Evolutionary conservation across 192 early-diverging fungal genomes (phyloP), one percentile per base, ranked within the genome.

Genomic region (Umbelopsis ramanniana): DNA sequence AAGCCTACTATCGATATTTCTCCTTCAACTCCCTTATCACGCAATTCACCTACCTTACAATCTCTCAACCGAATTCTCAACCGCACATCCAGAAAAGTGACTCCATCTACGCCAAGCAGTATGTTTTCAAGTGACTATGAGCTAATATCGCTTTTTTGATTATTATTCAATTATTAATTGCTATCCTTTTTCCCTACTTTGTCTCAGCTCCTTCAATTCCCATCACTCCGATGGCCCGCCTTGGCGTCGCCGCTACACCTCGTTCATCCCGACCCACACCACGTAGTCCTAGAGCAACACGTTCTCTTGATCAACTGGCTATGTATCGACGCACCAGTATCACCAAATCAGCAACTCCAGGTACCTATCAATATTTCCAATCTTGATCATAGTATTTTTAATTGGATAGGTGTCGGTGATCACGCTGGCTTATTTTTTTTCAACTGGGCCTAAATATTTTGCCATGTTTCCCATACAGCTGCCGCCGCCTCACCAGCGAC

Each of bases 201-300:
- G 29, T 29, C 33, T 7, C 33, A 63, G 57, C 57, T 22, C 57
- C 57, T 19, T 63, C 57, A 19, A 29, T 63, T n/a, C 57, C 57
- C 19, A 63, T 63, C 57, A 63, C 57, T 63, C 57, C 57, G 57
- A 63, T 63, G 57, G 57, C 57, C 33, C 57, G 57, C 57, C 57
- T 63, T 37, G 57, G 57, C 33, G 57, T 63, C 29, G 26, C 57
- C 17, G 26, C 57, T 14, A 63, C 57, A 63, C 57, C 57, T 63
- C 57, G 57, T 63, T 37, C 57, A 37, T 63, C 57, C 7, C 57
- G 57, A 29, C 33, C 57, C 11, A 63, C 57, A n/a, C 57, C 57
- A 6, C 57, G 57, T 14, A 63, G 57, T 37, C 57, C 57, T 26
- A 63, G 57, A 37, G 26, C 57, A 6, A 63, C 24, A 19, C 57